Evolutionary conservation across 1,284 basidiomycete genomes (phyloP).

Genomic region (Pseudozyma tsukubaensis): DNA sequence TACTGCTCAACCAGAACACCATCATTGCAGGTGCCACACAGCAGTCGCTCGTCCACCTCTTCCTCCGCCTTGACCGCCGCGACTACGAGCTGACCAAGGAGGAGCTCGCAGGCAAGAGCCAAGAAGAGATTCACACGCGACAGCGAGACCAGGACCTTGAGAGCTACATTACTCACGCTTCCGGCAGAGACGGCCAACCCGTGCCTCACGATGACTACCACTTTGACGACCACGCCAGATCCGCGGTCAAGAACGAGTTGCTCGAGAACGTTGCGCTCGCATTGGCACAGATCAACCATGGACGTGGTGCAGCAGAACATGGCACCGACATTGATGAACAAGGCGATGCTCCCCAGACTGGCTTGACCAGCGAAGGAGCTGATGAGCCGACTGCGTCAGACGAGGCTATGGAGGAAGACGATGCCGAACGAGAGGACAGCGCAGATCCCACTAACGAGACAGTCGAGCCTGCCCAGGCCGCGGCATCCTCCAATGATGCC

Average conservation of each 20-base stretch:
- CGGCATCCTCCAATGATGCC: slow-evolving; percentile 9
- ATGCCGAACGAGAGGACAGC: slow-evolving; percentile 7
- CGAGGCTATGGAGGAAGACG: slow-evolving; percentile 41
- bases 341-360: neutral
- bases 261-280: slow-evolving; percentile 66
- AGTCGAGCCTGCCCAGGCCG: slow-evolving; percentile 2
- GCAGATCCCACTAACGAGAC: neutral
- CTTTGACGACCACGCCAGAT: slow-evolving; percentile 53
- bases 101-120: slow-evolving; percentile 31
- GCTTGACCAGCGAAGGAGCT: neutral
- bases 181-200: slow-evolving; percentile 60
- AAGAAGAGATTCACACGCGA: slow-evolving; percentile 19
- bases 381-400: neutral
- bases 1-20: slow-evolving; percentile 83
- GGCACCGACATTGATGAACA: slow-evolving; percentile 3
- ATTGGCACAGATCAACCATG: slow-evolving; percentile 51
- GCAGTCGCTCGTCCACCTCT: slow-evolving; percentile 80
- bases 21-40: slow-evolving; percentile 80
- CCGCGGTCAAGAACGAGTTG: slow-evolving; percentile 59
- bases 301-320: slow-evolving; percentile 13
- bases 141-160: slow-evolving; percentile 38
- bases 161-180: slow-evolving; percentile 56
- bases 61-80: slow-evolving; percentile 72
- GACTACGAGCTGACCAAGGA: slow-evolving; percentile 40
- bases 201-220: slow-evolving; percentile 61